Evolutionary conservation across 2,329 filamentous ascomycete species (phyloP), one percentile per base, ranked within the genome.

Genomic region (Epichloe bromicola): DNA sequence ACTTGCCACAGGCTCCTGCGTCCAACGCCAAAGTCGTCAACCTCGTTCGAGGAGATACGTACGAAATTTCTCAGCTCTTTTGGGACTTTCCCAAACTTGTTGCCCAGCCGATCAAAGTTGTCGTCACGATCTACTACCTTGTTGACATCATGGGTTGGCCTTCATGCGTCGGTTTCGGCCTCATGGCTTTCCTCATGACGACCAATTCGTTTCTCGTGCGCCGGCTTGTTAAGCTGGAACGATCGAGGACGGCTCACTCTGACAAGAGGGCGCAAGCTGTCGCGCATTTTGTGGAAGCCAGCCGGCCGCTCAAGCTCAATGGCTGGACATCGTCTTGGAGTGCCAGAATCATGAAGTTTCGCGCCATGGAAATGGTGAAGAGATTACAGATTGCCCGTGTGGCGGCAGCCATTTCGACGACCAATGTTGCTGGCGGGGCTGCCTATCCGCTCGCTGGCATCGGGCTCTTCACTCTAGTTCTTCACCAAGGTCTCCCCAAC

Each of bases 11-110:
- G 40, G 62, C 61, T 51, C 78, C 85, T 2, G 88, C 89, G 0
- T 88, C 86, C 0, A 91, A 90, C 67, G 89, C 89, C 7, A 95
- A 95, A 62, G 93, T 95, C 48, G 76, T 95, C 54, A 95, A 95
- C 59, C 68, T 95, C 2, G 86, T 95, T 73, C 82, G 88, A 46
- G 82, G 78, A 53, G 87, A 93, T 63, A 86, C 85, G 0, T 93
- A 91, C 61, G 85, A 90, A 62, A 80, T 91, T 39, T 79, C 87
- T 3, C 87, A 91, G 60, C 72, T 86, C 42, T 93, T 95, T 59
- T 95, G 89, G 89, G 89, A 95, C 54, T 86, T 93, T 49, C 77
- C 85, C 2, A 73, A 74, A n/a, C 70, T 95, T 2, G 70, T 94
- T 40, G 83, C 83, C 3, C 86, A 85, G 54, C 89, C 89, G 0